Evolutionary conservation across 2,329 filamentous ascomycete genomes (phyloP).

Genomic region (Zopfia rhizophila): DNA sequence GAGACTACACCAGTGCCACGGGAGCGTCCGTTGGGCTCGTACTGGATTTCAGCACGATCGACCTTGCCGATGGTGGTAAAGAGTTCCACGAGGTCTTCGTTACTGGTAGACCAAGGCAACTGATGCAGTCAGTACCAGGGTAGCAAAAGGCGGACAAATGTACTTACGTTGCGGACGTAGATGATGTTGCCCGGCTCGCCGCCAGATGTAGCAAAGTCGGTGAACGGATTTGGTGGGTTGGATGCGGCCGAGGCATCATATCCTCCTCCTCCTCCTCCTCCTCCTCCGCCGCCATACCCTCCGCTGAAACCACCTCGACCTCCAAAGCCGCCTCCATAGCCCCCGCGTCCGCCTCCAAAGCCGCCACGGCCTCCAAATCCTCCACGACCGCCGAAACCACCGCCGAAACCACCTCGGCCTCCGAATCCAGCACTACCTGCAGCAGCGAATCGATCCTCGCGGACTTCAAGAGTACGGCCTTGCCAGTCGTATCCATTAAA

Average conservation of each 20-base stretch:
- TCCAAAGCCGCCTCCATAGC: conserved; percentile 60
- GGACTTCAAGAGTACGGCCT: conserved; percentile 89
- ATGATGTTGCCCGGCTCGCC: conserved; percentile 86
- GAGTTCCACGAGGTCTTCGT: conserved; percentile 94
- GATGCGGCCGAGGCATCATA: conserved; percentile 62
- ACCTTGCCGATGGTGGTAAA: conserved; percentile 99
- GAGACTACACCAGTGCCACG: conserved; percentile 96
- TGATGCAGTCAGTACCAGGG: conserved; percentile 55
- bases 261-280: conserved; percentile 64
- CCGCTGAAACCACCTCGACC: conserved; percentile 57
- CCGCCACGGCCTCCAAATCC: conserved; percentile 55
- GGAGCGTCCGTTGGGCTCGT: conserved; percentile 95
- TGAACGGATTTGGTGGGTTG: conserved; percentile 86
- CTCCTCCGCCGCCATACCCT: conserved; percentile 64
- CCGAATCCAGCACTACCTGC: conserved; percentile 54
- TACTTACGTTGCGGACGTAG: conserved; percentile 94
- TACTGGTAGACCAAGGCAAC: conserved; percentile 99
- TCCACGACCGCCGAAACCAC: conserved; percentile 51
- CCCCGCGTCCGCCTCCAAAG: conserved; percentile 67
- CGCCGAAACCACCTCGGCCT: conserved; percentile 52
- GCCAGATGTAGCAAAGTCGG: conserved; percentile 87
- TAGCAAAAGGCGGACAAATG: conserved; percentile 15
- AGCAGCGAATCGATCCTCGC: conserved; percentile 92
- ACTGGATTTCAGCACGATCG: conserved; percentile 98
- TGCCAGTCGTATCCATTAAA: conserved; percentile 99